Base-by-base conservation (phyloP, 345 rosid species). In the Excoecaria agallocha region DNA sequence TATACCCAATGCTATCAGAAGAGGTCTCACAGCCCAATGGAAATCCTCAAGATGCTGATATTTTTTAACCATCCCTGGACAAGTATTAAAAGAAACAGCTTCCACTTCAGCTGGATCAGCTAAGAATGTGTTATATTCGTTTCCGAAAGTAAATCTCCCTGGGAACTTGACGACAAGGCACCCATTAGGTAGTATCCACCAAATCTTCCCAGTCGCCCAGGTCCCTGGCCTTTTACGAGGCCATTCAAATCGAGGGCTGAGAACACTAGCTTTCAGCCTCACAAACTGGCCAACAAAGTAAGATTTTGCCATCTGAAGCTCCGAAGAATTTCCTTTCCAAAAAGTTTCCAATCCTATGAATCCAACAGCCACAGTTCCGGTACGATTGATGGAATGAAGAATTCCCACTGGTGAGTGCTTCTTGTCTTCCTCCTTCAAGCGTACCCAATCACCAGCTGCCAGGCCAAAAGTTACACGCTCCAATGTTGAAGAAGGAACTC, bases 31-130 rank as follows among this genome's bases (percentile, higher is more conserved):
- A 22, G 88, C 87, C 99, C 98, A 95, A 78, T 93, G 99, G 66
- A 89, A 84, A 80, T 95, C 97, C 86, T 95, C 98, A 2, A 95
- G 90, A 83, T 95, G 99, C 75, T 91, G 87, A 78, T 89, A 95
- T 63, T 91, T 93, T 64, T 86, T 77, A 64, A 86, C 81, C 19
- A 91, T 74, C 43, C 98, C 98, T 1, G 79, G 81, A 79, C 89
- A 92, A 15, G 86, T 79, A 56, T 70, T 59, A 61, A 95, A 95
- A 51, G 87, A 81, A 73, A 93, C 90, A 38, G 78, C 52, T 82
- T 93, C 98, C 70, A 93, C 89, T 85, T 95, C 97, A 58, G 89
- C 89, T 45, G 98, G 98, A 81, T 95, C 99, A 5, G 98, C 98
- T 83, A 91, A 80, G 80, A 81, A 87, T 65, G 82, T 77, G 72